Evolutionary conservation across 129 eudicot genomes (phyloP).

Genomic region (Centrapalus pauciflorus): DNA sequence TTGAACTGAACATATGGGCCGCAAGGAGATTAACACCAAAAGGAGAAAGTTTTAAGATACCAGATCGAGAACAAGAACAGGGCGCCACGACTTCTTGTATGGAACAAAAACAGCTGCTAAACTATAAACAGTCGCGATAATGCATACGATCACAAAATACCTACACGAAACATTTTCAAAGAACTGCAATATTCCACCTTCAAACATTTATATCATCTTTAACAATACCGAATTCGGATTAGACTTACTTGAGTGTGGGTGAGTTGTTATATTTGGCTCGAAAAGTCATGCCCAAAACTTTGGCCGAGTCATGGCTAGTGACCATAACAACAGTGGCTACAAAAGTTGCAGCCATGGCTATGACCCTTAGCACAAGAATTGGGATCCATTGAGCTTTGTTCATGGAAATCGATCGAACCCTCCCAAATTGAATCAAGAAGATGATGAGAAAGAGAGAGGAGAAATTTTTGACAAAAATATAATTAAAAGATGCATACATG

Average conservation of each 20-base stretch:
- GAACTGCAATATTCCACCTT: background rate
- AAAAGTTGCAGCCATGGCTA: conserved; percentile 59
- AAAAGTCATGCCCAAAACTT: conserved; percentile 65
- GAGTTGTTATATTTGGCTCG: conserved; percentile 73
- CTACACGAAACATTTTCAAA: conserved; percentile 34
- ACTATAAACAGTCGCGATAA: conserved; percentile 55
- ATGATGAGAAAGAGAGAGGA: background rate
- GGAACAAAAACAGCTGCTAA: conserved; percentile 55
- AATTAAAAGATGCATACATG: conserved; percentile 22
- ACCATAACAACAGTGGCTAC: conserved; percentile 58
- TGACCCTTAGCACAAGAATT: conserved; percentile 54
- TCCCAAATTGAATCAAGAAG: background rate
- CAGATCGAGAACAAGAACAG: conserved; percentile 59
- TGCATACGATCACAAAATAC: conserved; percentile 65
- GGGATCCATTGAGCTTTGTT: conserved; percentile 41
- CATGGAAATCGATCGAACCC: conserved; percentile 38
- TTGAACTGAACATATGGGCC: background rate
- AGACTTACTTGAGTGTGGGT: conserved; percentile 72
- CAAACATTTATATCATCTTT: background rate
- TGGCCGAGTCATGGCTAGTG: conserved; percentile 66
- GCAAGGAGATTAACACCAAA: too few relatives aligned
- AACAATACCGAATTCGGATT: background rate
- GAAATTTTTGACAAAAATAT: conserved; percentile 7
- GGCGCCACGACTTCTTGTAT: conserved; percentile 40
- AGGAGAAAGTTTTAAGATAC: conserved; percentile 24